phyloP scores from a whole-genome alignment of 2,329 filamentous ascomycete species.

The Hymenoscyphus fraxineus region DNA sequence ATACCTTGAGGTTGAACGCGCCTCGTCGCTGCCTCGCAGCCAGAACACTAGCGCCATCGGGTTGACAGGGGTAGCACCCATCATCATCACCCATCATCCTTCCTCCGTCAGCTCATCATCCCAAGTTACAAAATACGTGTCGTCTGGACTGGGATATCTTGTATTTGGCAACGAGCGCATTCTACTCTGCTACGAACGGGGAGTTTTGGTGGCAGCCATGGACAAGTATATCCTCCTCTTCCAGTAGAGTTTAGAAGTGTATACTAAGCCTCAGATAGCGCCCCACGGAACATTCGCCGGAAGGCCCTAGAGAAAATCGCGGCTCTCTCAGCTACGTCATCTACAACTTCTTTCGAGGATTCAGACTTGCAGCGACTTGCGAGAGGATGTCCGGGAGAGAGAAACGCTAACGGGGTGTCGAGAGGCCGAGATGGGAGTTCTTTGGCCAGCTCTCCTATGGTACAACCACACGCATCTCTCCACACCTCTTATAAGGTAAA shows the following conservation, averaged over 20 bases:
- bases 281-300: constrained; percentile 54
- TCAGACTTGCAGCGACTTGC: constrained; percentile 62
- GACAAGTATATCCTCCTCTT: constrained; percentile 20
- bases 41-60: constrained; percentile 20
- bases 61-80: constrained; percentile 30
- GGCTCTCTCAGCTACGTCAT: constrained; percentile 54
- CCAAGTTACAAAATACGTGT: not conserved
- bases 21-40: constrained; percentile 26
- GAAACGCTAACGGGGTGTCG: constrained; percentile 39
- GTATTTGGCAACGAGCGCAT: not conserved
- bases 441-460: constrained; percentile 58
- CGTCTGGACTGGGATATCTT: not conserved
- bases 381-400: constrained; percentile 51
- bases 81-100: not conserved
- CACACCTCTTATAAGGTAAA: not conserved
- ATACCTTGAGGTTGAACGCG: constrained; percentile 22
- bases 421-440: constrained; percentile 49
- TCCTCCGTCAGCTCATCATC: no score
- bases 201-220: constrained; percentile 17
- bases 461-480: constrained; percentile 33
- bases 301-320: constrained; percentile 64
- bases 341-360: constrained; percentile 53
- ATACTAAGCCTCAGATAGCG: constrained; percentile 26
- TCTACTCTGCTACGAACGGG: not conserved
- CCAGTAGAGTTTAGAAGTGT: not conserved